phyloP scores from a whole-genome alignment of 2,329 filamentous ascomycete genomes.

The Ampelomyces quisqualis region DNA sequence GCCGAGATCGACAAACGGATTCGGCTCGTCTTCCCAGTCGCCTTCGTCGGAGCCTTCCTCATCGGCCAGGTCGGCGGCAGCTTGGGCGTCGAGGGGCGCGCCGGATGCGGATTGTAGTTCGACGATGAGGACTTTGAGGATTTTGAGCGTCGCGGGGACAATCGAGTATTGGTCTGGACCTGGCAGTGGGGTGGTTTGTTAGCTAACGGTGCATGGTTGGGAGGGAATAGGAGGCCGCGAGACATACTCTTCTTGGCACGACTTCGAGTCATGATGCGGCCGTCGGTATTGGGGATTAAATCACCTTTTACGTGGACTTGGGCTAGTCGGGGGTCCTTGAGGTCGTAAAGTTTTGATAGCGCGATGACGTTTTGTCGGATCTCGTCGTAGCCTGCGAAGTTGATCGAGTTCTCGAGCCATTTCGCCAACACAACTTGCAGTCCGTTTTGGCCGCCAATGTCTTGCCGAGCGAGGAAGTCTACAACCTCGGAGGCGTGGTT shows the following conservation, averaged over 20 bases:
- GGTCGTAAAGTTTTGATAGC: conserved; percentile 82
- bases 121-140: conserved; percentile 91
- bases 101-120: conserved; percentile 83
- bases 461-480: conserved; percentile 82
- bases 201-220: not conserved
- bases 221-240: not conserved
- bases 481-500: conserved; percentile 86
- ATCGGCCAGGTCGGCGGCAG: conserved; percentile 63
- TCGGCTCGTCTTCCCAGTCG: conserved; percentile 81
- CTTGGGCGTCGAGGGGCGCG: conserved; percentile 56
- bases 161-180: conserved; percentile 88
- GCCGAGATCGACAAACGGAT: conserved; percentile 72
- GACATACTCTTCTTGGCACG: conserved; percentile 75
- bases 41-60: conserved; percentile 67
- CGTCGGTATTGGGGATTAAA: conserved; percentile 70
- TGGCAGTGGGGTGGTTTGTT: conserved; percentile 38
- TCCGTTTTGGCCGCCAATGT: conserved; percentile 78
- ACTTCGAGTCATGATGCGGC: conserved; percentile 90
- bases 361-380: conserved; percentile 96
- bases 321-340: conserved; percentile 77
- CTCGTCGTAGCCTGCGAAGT: conserved; percentile 97
- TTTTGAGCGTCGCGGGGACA: conserved; percentile 87
- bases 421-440: conserved; percentile 86
- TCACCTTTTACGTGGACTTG: conserved; percentile 89
- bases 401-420: conserved; percentile 96